phyloP scores from a whole-genome alignment of 306 rosid species.

The Abrus pulchellus region DNA sequence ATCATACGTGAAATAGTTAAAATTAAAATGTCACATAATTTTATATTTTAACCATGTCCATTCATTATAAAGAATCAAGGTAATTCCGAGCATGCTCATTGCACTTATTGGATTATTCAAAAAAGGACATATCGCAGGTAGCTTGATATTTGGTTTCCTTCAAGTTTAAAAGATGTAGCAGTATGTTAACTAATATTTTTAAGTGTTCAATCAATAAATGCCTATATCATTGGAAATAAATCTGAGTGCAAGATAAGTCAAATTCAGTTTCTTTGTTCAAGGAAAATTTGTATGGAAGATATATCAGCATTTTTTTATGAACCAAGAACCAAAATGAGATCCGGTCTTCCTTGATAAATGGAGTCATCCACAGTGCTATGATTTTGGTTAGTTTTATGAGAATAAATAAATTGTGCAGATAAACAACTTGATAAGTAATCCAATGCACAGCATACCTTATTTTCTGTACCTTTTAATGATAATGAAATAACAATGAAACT shows the following conservation, averaged over 20 bases:
- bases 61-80: no score
- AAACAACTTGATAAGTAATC: background rate
- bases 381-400: background rate
- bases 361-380: background rate
- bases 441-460: background rate
- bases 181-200: background rate
- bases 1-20: no score
- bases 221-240: conserved; percentile 12
- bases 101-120: conserved; percentile 11
- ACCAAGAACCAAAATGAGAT: background rate
- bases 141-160: background rate
- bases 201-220: background rate
- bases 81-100: no score
- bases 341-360: conserved; percentile 17
- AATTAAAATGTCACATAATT: no score
- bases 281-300: conserved; percentile 11
- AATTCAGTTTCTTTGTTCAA: conserved; percentile 15
- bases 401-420: conserved; percentile 5
- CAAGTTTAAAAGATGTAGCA: conserved; percentile 15
- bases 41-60: no score
- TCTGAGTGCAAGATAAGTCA: background rate
- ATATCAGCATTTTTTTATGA: background rate
- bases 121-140: background rate
- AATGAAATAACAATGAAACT: conserved; percentile 16
- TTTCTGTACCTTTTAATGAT: background rate